Evolutionary conservation across 2,329 filamentous ascomycete species (phyloP), one percentile per base, ranked within the genome.

Genomic region (Phoma sp.): DNA sequence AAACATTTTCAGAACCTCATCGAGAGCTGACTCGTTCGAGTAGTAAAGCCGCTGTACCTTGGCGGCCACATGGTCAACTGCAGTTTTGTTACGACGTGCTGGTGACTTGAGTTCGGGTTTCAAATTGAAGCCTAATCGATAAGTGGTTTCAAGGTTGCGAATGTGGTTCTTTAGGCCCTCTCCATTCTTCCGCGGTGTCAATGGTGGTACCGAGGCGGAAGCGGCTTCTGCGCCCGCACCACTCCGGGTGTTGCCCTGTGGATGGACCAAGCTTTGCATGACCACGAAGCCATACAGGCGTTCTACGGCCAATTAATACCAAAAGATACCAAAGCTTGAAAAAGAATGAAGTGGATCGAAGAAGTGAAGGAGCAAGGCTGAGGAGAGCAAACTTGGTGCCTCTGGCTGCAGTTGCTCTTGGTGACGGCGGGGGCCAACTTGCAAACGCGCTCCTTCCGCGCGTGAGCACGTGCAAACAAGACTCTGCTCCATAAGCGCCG

Each of bases 101-200:
- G 71, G 72, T 2, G 71, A 72, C 59, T 62, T 66, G 3, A n/a
- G 49, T 4, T 38, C 26, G 3, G 49, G 52, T 14, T 60, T 57
- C 6, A 60, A 7, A 2, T 33, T 38, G 1, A 74, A 42, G 1
- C 62, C 67, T 0, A 74, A 12, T 2, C 56, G 53, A 57, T 62
- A 71, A n/a, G 59, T 18, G 2, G 36, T 14, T 32, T 73, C 64
- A 3, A 75, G 30, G 1, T 42, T 47, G 17, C 34, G 37, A 25
- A 74, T 60, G 14, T 64, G 43, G 1, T 50, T 10, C 32, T 66
- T 29, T 5, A 74, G 53, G 4, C 28, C 55, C 18, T 53, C 56
- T 39, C 59, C 62, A 32, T 46, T 30, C 17, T 42, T 54, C 10
- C 47, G 55, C 21, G 51, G 23, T 51, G 61, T 48, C 61, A 60